Evolutionary conservation across 148 eudicot species (phyloP).

Genomic region (Vaccinium macrocarpon): DNA sequence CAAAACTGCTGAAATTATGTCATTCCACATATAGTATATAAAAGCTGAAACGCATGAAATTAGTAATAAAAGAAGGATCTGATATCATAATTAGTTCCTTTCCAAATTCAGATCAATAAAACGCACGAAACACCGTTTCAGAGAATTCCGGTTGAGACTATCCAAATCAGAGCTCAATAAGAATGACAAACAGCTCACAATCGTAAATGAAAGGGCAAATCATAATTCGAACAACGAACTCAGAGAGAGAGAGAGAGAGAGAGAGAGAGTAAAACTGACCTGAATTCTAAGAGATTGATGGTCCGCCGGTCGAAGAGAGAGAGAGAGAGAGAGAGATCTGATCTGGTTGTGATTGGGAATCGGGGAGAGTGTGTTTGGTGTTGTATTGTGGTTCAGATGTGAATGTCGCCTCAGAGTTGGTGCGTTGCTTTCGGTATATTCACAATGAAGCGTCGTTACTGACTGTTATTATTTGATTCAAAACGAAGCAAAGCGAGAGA

Average conservation of each 20-base stretch:
- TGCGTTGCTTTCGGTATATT: not conserved
- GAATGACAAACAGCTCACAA: not conserved
- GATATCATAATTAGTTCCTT: not conserved
- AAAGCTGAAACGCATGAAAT: not conserved
- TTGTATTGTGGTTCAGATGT: not conserved
- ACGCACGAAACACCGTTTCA: not conserved
- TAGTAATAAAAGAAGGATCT: not conserved
- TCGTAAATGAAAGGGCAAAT: not conserved
- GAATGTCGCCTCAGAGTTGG: not conserved
- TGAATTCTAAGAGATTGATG: constrained; percentile 5
- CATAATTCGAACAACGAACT: not conserved
- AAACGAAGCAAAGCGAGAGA: not conserved
- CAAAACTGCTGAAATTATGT: not conserved
- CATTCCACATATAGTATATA: not conserved
- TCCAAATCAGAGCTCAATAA: not conserved
- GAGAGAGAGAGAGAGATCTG: constrained; percentile 14
- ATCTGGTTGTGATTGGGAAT: constrained; percentile 8
- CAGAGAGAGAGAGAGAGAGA: not conserved
- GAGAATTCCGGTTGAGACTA: not conserved
- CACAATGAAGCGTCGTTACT: not conserved
- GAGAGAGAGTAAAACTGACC: not conserved
- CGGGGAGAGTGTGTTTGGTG: not conserved
- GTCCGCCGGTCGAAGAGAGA: not conserved
- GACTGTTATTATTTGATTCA: not conserved
- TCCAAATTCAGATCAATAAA: not conserved